Base-by-base conservation (phyloP, 805 yeast species). In the Candida awuae region DNA sequence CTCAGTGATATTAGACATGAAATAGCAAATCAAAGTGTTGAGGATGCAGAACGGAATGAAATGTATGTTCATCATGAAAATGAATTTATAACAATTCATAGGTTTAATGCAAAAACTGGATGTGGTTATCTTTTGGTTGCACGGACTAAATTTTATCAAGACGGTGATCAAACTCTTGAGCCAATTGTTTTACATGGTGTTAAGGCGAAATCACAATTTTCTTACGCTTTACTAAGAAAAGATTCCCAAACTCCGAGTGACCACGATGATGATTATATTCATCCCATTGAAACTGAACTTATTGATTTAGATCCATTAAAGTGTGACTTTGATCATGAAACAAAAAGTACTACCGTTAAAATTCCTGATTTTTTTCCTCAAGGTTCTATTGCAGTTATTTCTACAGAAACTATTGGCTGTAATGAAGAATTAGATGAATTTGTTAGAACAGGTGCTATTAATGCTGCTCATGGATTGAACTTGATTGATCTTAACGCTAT, bases 1-100 rank as follows among this genome's bases (percentile, higher is more conserved):
- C 61, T 84, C 38, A 73, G 80, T 53, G 59, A 58, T 9, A 72
- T 83, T n/a, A 68, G 92, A 47, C 61, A 65, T 30, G 58, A 67
- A 9, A 67, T 83, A 35, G 77, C 85, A 2, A 59, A 58, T 17
- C 77, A 78, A 43, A 65, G 70, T 46, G 65, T 67, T 30, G 94
- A 84, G 46, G 67, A 68, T 34, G 44, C 54, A 33, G 67, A 67
- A 37, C 70, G 67, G 42, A 84, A 84, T 50, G 97, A 90, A 60
- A 86, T 84, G 83, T 90, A 84, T 57, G 84, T 90, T 29, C 97
- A 90, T 55, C 96, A 84, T 53, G 94, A 87, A 46, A 95, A 84
- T 12, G 95, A 88, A 58, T 90, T 71, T 58, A 84, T 90, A 42
- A 88, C 97, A 0, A 77, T 90, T 39, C 97, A 90, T 58, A 68